A percentile compares a stretch with the other conserved stretches of the same genome.
phyloP scores from a whole-genome alignment of 768 basidiomycete species.

The Mycena leptocephala region DNA sequence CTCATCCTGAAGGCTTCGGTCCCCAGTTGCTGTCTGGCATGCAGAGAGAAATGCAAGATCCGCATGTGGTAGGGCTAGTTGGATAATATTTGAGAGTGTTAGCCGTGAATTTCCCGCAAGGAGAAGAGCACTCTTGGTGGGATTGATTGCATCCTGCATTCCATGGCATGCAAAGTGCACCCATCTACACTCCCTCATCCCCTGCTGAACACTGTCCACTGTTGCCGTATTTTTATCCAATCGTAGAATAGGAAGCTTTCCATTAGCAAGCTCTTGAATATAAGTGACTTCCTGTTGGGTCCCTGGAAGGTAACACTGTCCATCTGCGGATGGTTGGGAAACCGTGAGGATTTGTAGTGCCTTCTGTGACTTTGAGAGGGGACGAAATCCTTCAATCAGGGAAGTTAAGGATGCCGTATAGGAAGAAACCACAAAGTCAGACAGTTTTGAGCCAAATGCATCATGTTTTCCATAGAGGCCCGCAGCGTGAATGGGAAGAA shows the following conservation, averaged over 20 bases:
- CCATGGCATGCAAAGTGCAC: background rate
- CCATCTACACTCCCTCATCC: background rate
- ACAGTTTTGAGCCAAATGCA: background rate
- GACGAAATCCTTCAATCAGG: background rate
- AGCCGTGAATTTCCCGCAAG: background rate
- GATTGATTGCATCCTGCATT: background rate
- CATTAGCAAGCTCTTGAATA: background rate
- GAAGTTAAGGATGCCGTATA: background rate
- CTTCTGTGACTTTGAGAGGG: background rate
- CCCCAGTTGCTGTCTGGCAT: constrained; percentile 60
- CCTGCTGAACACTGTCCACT: background rate
- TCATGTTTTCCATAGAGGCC: no score
- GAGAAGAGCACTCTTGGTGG: background rate
- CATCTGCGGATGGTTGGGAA: background rate
- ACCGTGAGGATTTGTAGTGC: background rate
- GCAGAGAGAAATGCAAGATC: constrained; percentile 63
- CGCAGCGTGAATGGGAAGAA: no score
- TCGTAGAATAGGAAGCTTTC: background rate
- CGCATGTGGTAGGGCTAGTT: constrained; percentile 32
- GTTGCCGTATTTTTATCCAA: background rate
- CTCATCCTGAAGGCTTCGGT: no score
- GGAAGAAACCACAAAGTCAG: background rate
- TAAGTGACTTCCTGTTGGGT: background rate
- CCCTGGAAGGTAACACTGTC: background rate
- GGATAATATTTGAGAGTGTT: constrained; percentile 22